Percentiles rank a stretch among this genome's conserved stretches.
These are phyloP conservation scores for Fistulinella prunicolor DNA, from an alignment of 768 basidiomycete genomes.

Conservation along the genomic window DNA sequence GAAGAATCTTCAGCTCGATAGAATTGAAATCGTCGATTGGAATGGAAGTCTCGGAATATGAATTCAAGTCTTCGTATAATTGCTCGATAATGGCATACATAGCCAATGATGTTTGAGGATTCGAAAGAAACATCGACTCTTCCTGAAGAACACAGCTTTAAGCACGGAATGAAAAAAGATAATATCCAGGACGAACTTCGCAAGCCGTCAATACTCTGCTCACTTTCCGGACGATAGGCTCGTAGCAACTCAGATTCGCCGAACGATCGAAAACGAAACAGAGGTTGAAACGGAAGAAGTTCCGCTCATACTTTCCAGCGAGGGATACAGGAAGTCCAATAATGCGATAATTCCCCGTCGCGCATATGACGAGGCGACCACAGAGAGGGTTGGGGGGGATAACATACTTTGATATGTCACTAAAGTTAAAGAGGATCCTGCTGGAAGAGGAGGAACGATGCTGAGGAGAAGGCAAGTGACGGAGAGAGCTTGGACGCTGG, in stretches of 20 bases:
- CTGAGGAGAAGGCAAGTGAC: slow-evolving; percentile 40
- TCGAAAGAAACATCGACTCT: slow-evolving; percentile 87
- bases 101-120: slow-evolving; percentile 58
- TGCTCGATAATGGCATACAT: slow-evolving; percentile 90
- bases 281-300: slow-evolving; percentile 90
- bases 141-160: slow-evolving; percentile 46
- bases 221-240: slow-evolving; percentile 92
- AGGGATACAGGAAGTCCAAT: slow-evolving; percentile 90
- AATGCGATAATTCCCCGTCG: slow-evolving; percentile 78
- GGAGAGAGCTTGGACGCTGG: slow-evolving; percentile 42
- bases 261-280: slow-evolving; percentile 94
- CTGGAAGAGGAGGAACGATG: slow-evolving; percentile 51
- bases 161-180: slow-evolving; percentile 8
- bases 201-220: slow-evolving; percentile 84
- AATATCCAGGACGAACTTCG: slow-evolving; percentile 65
- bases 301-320: slow-evolving; percentile 72
- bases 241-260: slow-evolving; percentile 92
- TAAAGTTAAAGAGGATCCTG: slow-evolving; percentile 77
- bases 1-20: slow-evolving; percentile 93
- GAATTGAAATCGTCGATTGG: slow-evolving; percentile 89
- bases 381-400: slow-evolving; percentile 86
- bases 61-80: slow-evolving; percentile 95
- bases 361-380: slow-evolving; percentile 83
- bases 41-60: slow-evolving; percentile 95
- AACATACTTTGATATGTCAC: slow-evolving; percentile 89